phyloP scores from a whole-genome alignment of 306 rosid genomes.

The Quercus robur region DNA sequence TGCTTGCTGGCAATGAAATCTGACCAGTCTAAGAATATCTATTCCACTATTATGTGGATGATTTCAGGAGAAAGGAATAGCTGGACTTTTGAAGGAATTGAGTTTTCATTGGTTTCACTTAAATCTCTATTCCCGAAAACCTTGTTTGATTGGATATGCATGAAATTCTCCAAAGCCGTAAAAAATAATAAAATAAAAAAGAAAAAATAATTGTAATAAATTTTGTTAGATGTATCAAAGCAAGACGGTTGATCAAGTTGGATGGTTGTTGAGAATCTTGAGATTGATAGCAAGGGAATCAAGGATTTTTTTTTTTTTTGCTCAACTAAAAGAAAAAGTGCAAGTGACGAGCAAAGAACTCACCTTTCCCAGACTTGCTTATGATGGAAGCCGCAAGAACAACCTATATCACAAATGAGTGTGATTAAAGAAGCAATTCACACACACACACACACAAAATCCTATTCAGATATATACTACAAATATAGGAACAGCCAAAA shows the following conservation, averaged over 20 bases:
- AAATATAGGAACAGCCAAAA: neutral
- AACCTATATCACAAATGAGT: conserved; percentile 51
- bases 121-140: too few relatives aligned
- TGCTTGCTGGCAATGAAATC: too few relatives aligned
- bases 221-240: neutral
- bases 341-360: conserved; percentile 20
- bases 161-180: neutral
- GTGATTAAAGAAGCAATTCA: conserved; percentile 3
- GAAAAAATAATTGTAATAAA: neutral
- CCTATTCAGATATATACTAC: neutral
- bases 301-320: neutral
- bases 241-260: neutral
- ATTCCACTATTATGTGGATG: too few relatives aligned
- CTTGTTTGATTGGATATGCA: neutral
- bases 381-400: conserved; percentile 89
- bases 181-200: neutral
- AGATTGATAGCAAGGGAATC: neutral
- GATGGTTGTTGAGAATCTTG: neutral
- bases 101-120: too few relatives aligned
- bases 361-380: conserved; percentile 95
- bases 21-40: too few relatives aligned
- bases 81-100: neutral
- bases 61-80: neutral
- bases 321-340: neutral
- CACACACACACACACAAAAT: neutral